phyloP scores from a whole-genome alignment of 2,329 filamentous ascomycete genomes.

The Neobulgaria alba region DNA sequence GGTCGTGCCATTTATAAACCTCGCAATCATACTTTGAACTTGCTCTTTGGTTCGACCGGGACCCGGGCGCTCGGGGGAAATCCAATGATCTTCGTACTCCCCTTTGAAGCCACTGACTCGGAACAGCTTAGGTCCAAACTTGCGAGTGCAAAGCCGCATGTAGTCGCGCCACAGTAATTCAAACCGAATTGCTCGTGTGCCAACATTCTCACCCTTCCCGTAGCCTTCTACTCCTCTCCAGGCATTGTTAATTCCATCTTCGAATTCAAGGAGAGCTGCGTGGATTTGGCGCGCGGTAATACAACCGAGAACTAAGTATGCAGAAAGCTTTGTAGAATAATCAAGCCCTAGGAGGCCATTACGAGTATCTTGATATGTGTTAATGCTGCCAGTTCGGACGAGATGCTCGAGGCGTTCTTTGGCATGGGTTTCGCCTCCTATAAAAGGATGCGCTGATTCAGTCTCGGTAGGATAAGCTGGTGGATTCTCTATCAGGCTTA shows the following conservation, averaged over 20 bases:
- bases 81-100: constrained; percentile 32
- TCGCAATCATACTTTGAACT: constrained; percentile 40
- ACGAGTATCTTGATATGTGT: constrained; percentile 58
- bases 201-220: constrained; percentile 61
- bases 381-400: constrained; percentile 51
- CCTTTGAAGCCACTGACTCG: constrained; percentile 52
- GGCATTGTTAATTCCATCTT: constrained; percentile 45
- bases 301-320: constrained; percentile 62
- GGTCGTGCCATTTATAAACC: constrained; percentile 59
- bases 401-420: constrained; percentile 51
- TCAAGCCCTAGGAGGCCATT: constrained; percentile 63
- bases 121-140: constrained; percentile 59
- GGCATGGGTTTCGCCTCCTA: constrained; percentile 56
- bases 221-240: constrained; percentile 36
- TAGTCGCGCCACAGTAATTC: constrained; percentile 76
- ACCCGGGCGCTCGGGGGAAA: constrained; percentile 13
- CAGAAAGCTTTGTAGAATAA: constrained; percentile 69
- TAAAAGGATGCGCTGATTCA: constrained; percentile 55
- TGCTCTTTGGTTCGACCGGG: constrained; percentile 31
- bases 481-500: constrained; percentile 39
- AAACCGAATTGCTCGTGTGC: constrained; percentile 60
- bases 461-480: constrained; percentile 44
- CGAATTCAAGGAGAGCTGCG: constrained; percentile 55
- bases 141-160: constrained; percentile 66
- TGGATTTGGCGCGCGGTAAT: constrained; percentile 67